Base-by-base conservation (phyloP, 2,329 filamentous ascomycete genomes). In the Venturia aucupariae region DNA sequence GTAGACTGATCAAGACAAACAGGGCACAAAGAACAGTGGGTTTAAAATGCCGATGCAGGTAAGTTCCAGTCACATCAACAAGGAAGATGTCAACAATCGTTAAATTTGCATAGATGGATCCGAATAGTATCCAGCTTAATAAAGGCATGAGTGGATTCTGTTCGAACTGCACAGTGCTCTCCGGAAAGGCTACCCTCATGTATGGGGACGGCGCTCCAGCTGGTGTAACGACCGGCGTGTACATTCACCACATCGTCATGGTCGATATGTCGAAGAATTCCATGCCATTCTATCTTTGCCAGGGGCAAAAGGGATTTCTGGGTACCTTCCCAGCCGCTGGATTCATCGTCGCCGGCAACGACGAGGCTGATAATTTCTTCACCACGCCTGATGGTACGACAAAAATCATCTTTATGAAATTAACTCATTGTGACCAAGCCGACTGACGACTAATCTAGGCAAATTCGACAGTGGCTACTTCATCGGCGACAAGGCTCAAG, bases 211-310 rank as follows among this genome's bases (percentile, higher is more conserved):
- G 62, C 5, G 60, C 30, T 4, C 13, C 32, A 8, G 62, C 62
- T n/a, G 51, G 46, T 13, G 62, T 59, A n/a, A 38, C 32, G 8
- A 24, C 17, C 11, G 62, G 62, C 17, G 62, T 64, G 13, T 64
- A 64, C 48, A 38, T 39, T 5, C 62, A 64, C n/a, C 62, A 64
- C 62, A 59, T 59, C 24, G 62, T 64, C 48, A 48, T 64, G 39
- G 48, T 64, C 19, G 62, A 64, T 38, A n/a, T n/a, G 13, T 44
- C 62, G 7, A 64, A 64, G 24, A 46, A 22, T 13, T 24, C 32
- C 10, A 57, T 64, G 46, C 62, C 62, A n/a, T 55, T 64, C 62
- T 64, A 64, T 30, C 51, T 64, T 10, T 64, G 62, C n/a, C 27
- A 55, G 13, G 62, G 62, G 4, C 62, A 64, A 22, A 59, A 59